Conservation (phyloP, 2,329 filamentous ascomycete genomes). For the Thielaviopsis punctulata region DNA sequence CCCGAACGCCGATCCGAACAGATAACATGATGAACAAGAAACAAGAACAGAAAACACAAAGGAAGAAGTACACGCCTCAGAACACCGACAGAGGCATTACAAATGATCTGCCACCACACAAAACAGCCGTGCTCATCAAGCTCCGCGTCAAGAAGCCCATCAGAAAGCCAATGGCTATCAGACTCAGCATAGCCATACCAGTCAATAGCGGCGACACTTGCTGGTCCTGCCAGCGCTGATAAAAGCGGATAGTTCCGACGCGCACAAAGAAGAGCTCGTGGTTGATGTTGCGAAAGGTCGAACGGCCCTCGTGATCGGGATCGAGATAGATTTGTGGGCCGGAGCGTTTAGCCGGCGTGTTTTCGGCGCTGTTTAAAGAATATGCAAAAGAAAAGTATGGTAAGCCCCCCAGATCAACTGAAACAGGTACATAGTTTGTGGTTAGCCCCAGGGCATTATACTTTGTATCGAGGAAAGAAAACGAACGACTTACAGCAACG, state of each 20-base stretch:
- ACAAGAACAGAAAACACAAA: slow-evolving; percentile 1
- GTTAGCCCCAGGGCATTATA: too few species aligned
- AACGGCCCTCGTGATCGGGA: slow-evolving; percentile 11
- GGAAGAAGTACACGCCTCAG: background rate
- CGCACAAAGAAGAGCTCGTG: slow-evolving; percentile 21
- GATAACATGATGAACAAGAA: background rate
- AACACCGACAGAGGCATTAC: slow-evolving; percentile 7
- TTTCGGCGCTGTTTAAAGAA: slow-evolving; percentile 15
- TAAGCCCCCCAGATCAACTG: background rate
- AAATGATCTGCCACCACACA: background rate
- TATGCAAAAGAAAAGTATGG: background rate
- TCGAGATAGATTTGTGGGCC: slow-evolving; percentile 16
- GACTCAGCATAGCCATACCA: slow-evolving; percentile 12
- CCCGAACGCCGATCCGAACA: background rate
- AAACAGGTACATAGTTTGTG: background rate
- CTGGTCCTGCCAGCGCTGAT: slow-evolving; percentile 19
- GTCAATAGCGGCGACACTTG: slow-evolving; percentile 17
- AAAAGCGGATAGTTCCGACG: slow-evolving; percentile 18
- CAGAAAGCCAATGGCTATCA: slow-evolving; percentile 16
- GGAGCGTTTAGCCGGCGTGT: slow-evolving; percentile 14
- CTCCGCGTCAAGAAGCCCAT: slow-evolving; percentile 8
- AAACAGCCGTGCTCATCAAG: background rate
- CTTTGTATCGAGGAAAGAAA: background rate
- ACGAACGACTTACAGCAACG: slow-evolving; percentile 34
- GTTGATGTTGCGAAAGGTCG: slow-evolving; percentile 8